These are phyloP conservation scores for Aspergillus funiculosus DNA, from an alignment of 495 filamentous ascomycete genomes.

Conservation along the genomic window DNA sequence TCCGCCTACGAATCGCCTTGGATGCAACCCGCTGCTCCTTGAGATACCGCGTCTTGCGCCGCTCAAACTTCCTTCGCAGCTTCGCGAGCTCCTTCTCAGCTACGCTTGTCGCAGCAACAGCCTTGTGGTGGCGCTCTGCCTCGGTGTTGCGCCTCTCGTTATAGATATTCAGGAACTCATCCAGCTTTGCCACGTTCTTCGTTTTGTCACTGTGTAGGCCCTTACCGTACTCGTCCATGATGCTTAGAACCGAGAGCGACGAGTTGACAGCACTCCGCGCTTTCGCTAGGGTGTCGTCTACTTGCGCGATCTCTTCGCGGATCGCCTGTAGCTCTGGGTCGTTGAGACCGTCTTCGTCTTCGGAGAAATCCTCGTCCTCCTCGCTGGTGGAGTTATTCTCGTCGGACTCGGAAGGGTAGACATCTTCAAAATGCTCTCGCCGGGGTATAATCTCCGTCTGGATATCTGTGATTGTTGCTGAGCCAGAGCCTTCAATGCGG, in stretches of 20 bases:
- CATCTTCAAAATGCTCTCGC: conserved; percentile 50
- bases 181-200: conserved; percentile 14
- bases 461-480: conserved; percentile 58
- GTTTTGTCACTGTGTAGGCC: conserved; percentile 1
- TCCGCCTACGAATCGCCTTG: conserved; percentile 23
- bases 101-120: conserved; percentile 7
- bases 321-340: conserved; percentile 14
- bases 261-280: conserved; percentile 15
- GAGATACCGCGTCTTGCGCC: conserved; percentile 28
- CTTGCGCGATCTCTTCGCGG: conserved; percentile 6
- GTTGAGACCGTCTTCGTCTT: conserved; percentile 14
- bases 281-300: conserved; percentile 14
- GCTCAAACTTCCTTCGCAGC: conserved; percentile 11
- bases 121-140: conserved; percentile 5
- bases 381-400: conserved; percentile 32
- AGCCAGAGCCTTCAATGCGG: conserved; percentile 52
- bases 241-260: conserved; percentile 11
- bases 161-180: conserved; percentile 22
- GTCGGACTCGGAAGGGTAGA: conserved; percentile 46
- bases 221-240: conserved; percentile 21
- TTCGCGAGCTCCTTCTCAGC: conserved; percentile 10
- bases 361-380: conserved; percentile 23
- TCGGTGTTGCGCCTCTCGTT: conserved; percentile 3
- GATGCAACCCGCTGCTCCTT: conserved; percentile 19
- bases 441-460: conserved; percentile 58